Evolutionary conservation across 1,284 basidiomycete species (phyloP).

Genomic region (Tylopilus orsonianus): DNA sequence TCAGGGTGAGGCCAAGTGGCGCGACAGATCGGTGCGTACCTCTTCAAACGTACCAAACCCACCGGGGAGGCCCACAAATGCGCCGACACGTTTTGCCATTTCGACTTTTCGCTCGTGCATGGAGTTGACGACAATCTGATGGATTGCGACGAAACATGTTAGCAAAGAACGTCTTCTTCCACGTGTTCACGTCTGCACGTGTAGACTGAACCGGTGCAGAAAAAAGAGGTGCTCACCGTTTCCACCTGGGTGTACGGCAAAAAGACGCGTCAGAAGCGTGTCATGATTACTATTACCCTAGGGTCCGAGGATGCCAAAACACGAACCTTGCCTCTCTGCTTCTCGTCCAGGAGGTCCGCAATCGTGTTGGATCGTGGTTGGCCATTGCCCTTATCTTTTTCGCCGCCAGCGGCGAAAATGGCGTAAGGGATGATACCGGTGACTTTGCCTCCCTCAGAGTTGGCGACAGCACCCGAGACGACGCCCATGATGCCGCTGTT

Average conservation of each 20-base stretch:
- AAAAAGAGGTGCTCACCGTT: conserved; percentile 41
- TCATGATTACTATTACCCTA: not conserved
- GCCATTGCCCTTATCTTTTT: conserved; percentile 48
- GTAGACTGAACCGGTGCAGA: not conserved
- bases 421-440: conserved; percentile 83
- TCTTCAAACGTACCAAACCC: conserved; percentile 94
- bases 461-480: conserved; percentile 69
- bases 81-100: conserved; percentile 79
- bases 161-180: conserved; percentile 5
- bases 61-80: conserved; percentile 86
- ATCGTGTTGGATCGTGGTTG: conserved; percentile 22
- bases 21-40: conserved; percentile 39
- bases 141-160: conserved; percentile 4
- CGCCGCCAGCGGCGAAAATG: conserved; percentile 65
- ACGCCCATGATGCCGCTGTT: conserved; percentile 84
- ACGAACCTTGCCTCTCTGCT: conserved; percentile 44
- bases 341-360: conserved; percentile 40
- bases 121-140: conserved; percentile 70
- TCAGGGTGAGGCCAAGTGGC: conserved; percentile 3
- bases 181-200: conserved; percentile 8
- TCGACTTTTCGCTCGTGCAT: conserved; percentile 93
- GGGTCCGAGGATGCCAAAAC: conserved; percentile 3
- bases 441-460: conserved; percentile 64
- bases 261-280: not conserved
- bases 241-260: conserved; percentile 40